Evolutionary conservation across 2,329 filamentous ascomycete species (phyloP), one percentile per base, ranked within the genome.

Genomic region (Macrophomina pseudophaseolina): DNA sequence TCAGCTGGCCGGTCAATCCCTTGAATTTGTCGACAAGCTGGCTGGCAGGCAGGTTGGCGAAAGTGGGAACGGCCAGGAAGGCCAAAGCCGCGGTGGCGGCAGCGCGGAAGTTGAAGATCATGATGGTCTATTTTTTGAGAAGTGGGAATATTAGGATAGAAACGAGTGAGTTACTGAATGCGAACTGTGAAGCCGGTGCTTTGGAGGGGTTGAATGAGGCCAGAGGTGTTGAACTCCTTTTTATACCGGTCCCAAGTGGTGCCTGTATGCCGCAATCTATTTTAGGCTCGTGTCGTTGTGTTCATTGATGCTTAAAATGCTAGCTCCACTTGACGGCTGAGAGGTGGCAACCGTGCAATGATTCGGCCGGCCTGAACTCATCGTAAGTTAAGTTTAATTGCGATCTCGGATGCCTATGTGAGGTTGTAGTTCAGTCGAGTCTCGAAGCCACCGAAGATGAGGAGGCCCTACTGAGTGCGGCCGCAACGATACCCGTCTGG

Each of bases 91-190:
- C 53, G 11, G 53, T 28, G 5, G 35, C 33, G 14, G 35, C 53
- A 11, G 53, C 18, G 35, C 53, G 53, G 11, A 58, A 12, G 18
- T 58, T 58, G 35, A 42, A 58, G 12, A 58, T 33, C 53, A 58
- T 58, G 23, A 23, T 23, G 23, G 23, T 23, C 23, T 38, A 9
- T 23, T 5, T 7, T 5, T 33, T 58, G 9, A 28, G 8, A 11
- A 16, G 16, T n/a, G 42, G 42, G 9, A 14, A 44, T 4, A 16
- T 4, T 1, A n/a, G 9, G 32, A 18, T 35, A 6, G 16, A 38
- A 38, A n/a, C 9, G 16, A 18, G 7, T 38, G 14, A 18, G 3
- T 12, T n/a, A 5, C 48, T 30, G 1, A 5, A 18, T n/a, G 32
- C 12, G 11, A 14, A 48, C 3, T 54, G 51, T 9, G 14, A 28